Percentiles rank a stretch among this genome's conserved stretches.
phyloP scores from a whole-genome alignment of 352 stramenopile genomes.

The Globisporangium viniferum region DNA sequence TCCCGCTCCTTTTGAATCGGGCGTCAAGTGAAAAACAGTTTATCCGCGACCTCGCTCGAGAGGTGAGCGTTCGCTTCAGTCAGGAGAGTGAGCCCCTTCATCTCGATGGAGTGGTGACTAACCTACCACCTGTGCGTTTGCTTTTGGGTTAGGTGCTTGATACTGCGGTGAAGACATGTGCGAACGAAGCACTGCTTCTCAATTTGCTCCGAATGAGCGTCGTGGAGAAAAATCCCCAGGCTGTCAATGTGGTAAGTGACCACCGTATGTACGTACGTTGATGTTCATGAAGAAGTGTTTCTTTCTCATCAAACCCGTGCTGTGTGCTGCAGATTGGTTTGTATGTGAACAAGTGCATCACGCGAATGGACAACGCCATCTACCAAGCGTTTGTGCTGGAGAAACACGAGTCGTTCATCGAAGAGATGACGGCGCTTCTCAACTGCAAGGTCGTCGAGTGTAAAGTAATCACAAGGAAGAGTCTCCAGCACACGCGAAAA shows the following conservation, averaged over 20 bases:
- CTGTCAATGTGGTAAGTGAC: slow-evolving; percentile 42
- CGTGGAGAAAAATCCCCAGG: slow-evolving; percentile 46
- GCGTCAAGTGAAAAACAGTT: slow-evolving; percentile 75
- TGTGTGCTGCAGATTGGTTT: slow-evolving; percentile 21
- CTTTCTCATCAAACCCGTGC: not conserved
- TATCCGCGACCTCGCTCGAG: slow-evolving; percentile 51
- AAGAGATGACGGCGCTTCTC: slow-evolving; percentile 54
- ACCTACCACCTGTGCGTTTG: not conserved
- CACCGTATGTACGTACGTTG: not conserved
- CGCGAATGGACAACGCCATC: slow-evolving; percentile 34
- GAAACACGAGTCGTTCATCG: slow-evolving; percentile 40
- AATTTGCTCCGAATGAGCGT: slow-evolving; percentile 28
- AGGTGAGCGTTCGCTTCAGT: slow-evolving; percentile 14
- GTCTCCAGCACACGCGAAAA: slow-evolving; percentile 45
- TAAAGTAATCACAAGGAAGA: slow-evolving; percentile 49
- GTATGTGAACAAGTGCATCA: slow-evolving; percentile 52
- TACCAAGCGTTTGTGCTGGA: slow-evolving; percentile 43
- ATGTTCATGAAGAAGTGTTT: not conserved
- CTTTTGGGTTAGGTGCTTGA: slow-evolving; percentile 30
- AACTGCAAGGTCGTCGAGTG: slow-evolving; percentile 74
- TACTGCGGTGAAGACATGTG: slow-evolving; percentile 26
- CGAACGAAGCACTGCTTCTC: slow-evolving; percentile 30
- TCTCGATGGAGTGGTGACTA: not conserved
- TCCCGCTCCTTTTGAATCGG: slow-evolving; percentile 52
- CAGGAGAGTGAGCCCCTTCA: not conserved